These are phyloP conservation scores for Glycine soja DNA, from an alignment of 306 rosid genomes.

Conservation along the genomic window DNA sequence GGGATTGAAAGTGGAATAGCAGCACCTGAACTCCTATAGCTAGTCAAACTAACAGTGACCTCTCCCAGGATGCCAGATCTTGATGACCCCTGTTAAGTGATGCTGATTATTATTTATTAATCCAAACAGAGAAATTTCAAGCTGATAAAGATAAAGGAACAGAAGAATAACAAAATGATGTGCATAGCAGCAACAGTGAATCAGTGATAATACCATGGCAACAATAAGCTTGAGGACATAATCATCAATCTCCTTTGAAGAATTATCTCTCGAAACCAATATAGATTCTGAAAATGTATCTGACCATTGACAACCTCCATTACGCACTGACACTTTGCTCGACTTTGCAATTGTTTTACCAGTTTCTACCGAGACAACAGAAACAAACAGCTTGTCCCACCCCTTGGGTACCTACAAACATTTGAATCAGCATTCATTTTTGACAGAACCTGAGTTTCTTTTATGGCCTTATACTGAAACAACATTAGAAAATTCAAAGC, in stretches of 20 bases:
- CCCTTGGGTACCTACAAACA: slow-evolving; percentile 69
- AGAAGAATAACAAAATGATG: slow-evolving; percentile 9
- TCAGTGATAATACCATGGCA: slow-evolving; percentile 53
- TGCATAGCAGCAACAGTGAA: slow-evolving; percentile 36
- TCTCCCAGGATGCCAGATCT: slow-evolving; percentile 70
- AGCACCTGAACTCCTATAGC: slow-evolving; percentile 56
- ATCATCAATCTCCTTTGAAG: slow-evolving; percentile 54
- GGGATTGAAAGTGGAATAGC: slow-evolving; percentile 60
- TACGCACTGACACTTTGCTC: slow-evolving; percentile 54
- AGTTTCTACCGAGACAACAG: slow-evolving; percentile 55
- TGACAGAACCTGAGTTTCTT: neutral
- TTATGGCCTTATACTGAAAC: slow-evolving; percentile 1
- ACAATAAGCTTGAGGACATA: slow-evolving; percentile 62
- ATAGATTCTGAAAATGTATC: slow-evolving; percentile 59
- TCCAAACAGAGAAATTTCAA: slow-evolving; percentile 38
- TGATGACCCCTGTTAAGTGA: slow-evolving; percentile 59
- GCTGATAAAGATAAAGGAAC: slow-evolving; percentile 38
- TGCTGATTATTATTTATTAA: slow-evolving; percentile 11
- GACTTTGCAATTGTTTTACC: slow-evolving; percentile 62
- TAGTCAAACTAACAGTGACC: slow-evolving; percentile 56
- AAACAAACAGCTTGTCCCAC: slow-evolving; percentile 73
- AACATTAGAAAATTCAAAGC: slow-evolving; percentile 13
- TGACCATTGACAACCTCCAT: slow-evolving; percentile 70
- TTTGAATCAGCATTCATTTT: slow-evolving; percentile 40
- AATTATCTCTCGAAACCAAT: slow-evolving; percentile 56